Evolutionary conservation across 345 rosid genomes (phyloP).

Genomic region (Hypericum androsaemum): DNA sequence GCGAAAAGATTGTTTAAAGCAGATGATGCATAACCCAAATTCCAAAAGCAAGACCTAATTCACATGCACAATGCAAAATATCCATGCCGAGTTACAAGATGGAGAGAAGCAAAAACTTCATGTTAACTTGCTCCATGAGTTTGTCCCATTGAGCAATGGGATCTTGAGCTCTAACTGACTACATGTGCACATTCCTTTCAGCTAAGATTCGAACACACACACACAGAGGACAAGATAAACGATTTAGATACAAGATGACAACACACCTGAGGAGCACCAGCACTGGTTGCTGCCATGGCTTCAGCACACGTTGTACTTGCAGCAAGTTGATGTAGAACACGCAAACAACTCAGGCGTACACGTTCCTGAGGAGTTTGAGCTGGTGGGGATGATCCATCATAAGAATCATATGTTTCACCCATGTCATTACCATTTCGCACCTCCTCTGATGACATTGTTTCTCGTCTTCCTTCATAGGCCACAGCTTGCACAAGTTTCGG

Average conservation of each 20-base stretch:
- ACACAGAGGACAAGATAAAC: conserved; percentile 6
- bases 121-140: too few relatives aligned
- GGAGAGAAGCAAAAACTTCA: too few relatives aligned
- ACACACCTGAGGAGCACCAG: conserved; percentile 77
- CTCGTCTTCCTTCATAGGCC: conserved; percentile 88
- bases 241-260: neutral
- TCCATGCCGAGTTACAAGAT: too few relatives aligned
- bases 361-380: conserved; percentile 88
- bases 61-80: too few relatives aligned
- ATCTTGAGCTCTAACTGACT: too few relatives aligned
- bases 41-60: too few relatives aligned
- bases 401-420: conserved; percentile 39
- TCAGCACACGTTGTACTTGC: conserved; percentile 94
- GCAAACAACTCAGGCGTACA: conserved; percentile 96
- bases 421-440: conserved; percentile 35
- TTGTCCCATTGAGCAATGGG: too few relatives aligned
- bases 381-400: conserved; percentile 44
- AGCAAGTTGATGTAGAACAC: conserved; percentile 97
- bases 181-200: too few relatives aligned
- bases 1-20: neutral
- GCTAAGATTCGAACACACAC: too few relatives aligned
- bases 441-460: conserved; percentile 76
- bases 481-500: conserved; percentile 97
- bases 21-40: too few relatives aligned
- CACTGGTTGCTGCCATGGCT: conserved; percentile 99